Base-by-base conservation (phyloP, 306 rosid genomes). In the Cucurbita maxima region DNA sequence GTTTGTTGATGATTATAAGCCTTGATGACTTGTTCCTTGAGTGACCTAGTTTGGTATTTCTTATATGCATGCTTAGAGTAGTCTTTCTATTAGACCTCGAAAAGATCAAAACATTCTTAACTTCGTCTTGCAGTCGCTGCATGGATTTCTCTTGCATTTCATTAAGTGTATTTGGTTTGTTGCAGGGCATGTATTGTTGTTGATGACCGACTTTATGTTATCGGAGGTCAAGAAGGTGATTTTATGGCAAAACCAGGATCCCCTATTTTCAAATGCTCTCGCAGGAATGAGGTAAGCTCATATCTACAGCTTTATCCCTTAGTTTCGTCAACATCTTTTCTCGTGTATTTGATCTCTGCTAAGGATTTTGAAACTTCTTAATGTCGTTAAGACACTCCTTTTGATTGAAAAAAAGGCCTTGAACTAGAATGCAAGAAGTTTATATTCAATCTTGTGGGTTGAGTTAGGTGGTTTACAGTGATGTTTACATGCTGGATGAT, bases 171-270 rank as follows among this genome's bases (percentile, higher is more conserved):
- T 14, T 74, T 74, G 25, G 34, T 74, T 45, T 58, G 14, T 41
- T 58, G 68, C 64, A 90, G 98, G 89, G 96, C 96, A 57, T 87
- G 96, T 48, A 63, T 88, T 34, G 89, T 79, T 36, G 72, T 61
- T 73, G 79, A 80, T 79, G 90, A 92, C 79, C 80, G 73, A 37
- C 93, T 92, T 60, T 87, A 78, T 66, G 85, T 89, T 50, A 88
- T 92, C 34, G 98, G 96, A 72, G 96, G 98, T 48, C 96, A 92
- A 84, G 96, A 92, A 79, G 98, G 98, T 79, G 98, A 92, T 83
- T 92, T 90, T 78, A 92, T 92, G 96, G 79, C 98, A 62, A 92
- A 92, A 76, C 98, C 98, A 1, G 88, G 95, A 34, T 93, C 97
- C 5, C 89, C 98, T 61, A 93, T 90, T 78, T 93, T 93, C 79